Evolutionary conservation across 148 eudicot genomes (phyloP), one percentile per base, ranked within the genome.

Genomic region (Persicaria tinctoria): DNA sequence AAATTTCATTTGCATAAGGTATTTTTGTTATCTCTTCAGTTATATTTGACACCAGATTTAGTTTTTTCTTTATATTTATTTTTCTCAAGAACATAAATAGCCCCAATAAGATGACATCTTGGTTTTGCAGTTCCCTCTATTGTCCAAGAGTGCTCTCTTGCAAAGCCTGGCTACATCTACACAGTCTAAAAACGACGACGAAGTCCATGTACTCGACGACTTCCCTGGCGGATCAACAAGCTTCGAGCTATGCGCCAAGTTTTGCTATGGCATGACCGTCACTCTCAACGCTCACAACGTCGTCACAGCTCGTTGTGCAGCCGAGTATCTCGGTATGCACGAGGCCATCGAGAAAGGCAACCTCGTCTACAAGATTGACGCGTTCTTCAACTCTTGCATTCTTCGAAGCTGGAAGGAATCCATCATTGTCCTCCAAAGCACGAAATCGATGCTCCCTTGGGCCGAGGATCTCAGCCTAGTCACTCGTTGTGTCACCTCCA

Each of bases 401-500:
- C 91, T 95, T 20, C 78, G 88, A 18, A 89, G 97, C 76, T 95
- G 99, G 99, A 95, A 95, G 79, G 99, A 95, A 75, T 92, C 99
- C 0, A 90, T 95, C 62, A 86, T 92, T 46, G 90, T 86, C 82
- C 87, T 95, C 23, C 99, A 95, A 79, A 84, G 89, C 38, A 80
- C 92, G n/a, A 89, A 83, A 78, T 84, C 89, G 62, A 74, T 82
- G 57, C 83, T 81, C 14, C 93, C 93, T 5, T 87, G 87, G 78
- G 82, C 90, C 54, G 99, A 95, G 75, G 99, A 95, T 70, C 79
- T 89, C 76, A 92, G 90, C 74, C 32, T 92, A 63, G 85, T 87
- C 8, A 76, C 75, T 79, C 91, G 84, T 44, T 90, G 96, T 20
- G 62, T 87, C 41, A 90, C 90, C 48, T 84, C 94, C 50, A 84